Evolutionary conservation across 805 yeast species (phyloP), one percentile per base, ranked within the genome.

Genomic region (Candida ulmi): DNA sequence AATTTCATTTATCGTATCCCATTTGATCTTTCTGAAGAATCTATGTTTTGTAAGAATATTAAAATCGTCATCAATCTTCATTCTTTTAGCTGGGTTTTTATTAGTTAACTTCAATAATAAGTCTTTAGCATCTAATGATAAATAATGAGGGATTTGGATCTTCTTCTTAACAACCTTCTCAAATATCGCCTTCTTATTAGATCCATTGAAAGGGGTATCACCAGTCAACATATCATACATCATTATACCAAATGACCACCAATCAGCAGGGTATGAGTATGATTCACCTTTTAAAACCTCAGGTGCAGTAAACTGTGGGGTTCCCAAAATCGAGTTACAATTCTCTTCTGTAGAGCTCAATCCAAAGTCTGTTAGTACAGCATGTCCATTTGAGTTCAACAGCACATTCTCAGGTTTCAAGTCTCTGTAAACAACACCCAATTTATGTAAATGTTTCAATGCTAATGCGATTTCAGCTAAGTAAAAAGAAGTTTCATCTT

Each of bases 171-270:
- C 66, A 23, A 88, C 78, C 55, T 83, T 86, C 40, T 78, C 80
- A 59, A 83, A 69, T 23, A 88, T 80, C 18, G 72, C 71, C 51
- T 79, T 76, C 47, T 80, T 78, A 47, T 81, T 83, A 32, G 71
- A 76, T 1, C 96, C 96, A 0, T 86, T 78, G 57, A 83, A 88
- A 0, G 96, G 96, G 0, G 95, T 90, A 36, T 77, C 69, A 0
- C 96, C 96, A 1, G 85, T 75, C 35, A 88, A 63, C 71, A 88
- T 70, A 57, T 88, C 96, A 51, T 66, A 84, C 32, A 80, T 63
- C 34, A 88, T 79, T 15, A 93, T 81, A 0, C 96, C 96, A 30
- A 88, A 63, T 0, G 95, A 84, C 88, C 95, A 88, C 91, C 95
- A 87, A 57, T 88, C 96, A 30, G 88, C 95, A 35, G 78, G 72